Percentiles rank a stretch among this genome's conserved stretches.
Conservation (phyloP, 2,329 filamentous ascomycete species). For the Trichophyton verrucosum region DNA sequence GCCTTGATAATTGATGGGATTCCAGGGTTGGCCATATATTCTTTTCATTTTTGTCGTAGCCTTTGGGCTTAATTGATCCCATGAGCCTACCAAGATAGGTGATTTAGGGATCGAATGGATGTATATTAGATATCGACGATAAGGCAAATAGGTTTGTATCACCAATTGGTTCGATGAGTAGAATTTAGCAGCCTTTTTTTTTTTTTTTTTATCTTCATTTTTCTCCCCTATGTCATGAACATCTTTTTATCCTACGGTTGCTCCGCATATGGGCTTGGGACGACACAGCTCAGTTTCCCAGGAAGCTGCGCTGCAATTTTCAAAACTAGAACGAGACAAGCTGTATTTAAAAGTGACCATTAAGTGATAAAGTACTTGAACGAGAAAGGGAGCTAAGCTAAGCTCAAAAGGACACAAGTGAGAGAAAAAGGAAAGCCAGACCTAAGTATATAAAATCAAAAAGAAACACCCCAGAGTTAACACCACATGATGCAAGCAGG, state of each 20-base stretch:
- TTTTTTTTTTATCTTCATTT: not conserved
- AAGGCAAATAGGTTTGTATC: not conserved
- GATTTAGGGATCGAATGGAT: not conserved
- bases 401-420: not conserved
- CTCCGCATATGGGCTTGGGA: too few relatives aligned
- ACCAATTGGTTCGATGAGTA: not conserved
- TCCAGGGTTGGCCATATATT: not conserved
- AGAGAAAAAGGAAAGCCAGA: not conserved
- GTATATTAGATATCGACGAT: not conserved
- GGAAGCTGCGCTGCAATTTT: too few relatives aligned
- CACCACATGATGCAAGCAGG: slow-evolving; percentile 3
- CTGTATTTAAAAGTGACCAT: not conserved
- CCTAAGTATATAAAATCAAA: not conserved
- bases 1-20: slow-evolving; percentile 31
- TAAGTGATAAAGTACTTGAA: not conserved
- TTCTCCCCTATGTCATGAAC: not conserved
- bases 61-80: not conserved
- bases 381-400: not conserved
- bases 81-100: not conserved
- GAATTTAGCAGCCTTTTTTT: not conserved
- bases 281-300: too few relatives aligned
- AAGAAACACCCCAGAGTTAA: not conserved
- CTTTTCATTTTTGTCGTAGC: not conserved
- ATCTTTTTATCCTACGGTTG: too few relatives aligned
- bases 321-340: not conserved